Conservation (phyloP, 2,329 filamentous ascomycete genomes). For the Aspergillus aculeatus region DNA sequence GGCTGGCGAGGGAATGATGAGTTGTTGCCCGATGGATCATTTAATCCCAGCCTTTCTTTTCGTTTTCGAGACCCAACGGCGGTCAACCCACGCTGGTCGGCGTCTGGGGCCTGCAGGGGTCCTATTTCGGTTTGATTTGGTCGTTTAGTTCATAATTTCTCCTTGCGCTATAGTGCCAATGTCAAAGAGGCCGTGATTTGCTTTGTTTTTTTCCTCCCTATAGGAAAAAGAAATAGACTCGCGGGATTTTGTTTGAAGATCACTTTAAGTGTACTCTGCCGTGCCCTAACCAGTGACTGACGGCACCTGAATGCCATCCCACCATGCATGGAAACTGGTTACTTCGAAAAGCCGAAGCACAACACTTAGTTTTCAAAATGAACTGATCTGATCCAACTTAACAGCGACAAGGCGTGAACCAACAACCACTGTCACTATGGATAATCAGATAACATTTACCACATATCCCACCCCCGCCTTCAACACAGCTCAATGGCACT, state of each 20-base stretch:
- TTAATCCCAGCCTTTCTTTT: constrained; percentile 22
- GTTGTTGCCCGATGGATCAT: constrained; percentile 17
- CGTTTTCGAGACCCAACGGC: constrained; percentile 22
- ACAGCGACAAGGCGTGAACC: too few relatives aligned
- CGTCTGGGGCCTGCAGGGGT: neutral
- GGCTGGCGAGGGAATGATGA: constrained; percentile 8
- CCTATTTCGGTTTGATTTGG: neutral
- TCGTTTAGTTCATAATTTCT: neutral
- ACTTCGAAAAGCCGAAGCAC: too few relatives aligned
- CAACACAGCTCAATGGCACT: neutral
- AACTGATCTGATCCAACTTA: too few relatives aligned
- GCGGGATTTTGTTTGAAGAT: neutral
- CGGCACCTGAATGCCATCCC: neutral
- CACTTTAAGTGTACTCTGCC: neutral
- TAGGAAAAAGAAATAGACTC: neutral
- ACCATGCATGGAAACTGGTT: too few relatives aligned
- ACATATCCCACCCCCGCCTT: too few relatives aligned
- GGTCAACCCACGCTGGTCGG: constrained; percentile 8
- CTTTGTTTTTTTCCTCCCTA: too few relatives aligned
- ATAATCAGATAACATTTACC: too few relatives aligned
- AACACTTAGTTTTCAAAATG: too few relatives aligned
- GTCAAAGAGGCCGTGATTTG: neutral
- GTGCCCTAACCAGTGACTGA: neutral
- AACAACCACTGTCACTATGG: too few relatives aligned
- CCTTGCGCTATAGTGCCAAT: neutral